These are phyloP conservation scores for Dacryopinax spathularia DNA, from an alignment of 768 basidiomycete genomes.

Conservation along the genomic window DNA sequence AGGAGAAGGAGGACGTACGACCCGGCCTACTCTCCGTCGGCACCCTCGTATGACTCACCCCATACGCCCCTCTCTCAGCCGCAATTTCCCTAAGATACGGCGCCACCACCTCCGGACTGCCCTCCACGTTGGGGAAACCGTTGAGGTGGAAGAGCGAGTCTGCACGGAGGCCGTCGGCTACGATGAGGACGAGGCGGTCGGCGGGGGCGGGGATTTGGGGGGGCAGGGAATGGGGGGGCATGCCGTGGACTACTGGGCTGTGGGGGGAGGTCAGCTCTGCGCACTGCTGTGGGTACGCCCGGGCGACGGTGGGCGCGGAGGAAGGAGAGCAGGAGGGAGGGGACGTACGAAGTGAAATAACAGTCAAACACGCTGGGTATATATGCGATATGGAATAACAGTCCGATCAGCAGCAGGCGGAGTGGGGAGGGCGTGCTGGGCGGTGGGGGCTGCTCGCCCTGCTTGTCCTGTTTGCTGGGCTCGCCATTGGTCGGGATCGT, in stretches of 20 bases:
- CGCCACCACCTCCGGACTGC: constrained; percentile 46
- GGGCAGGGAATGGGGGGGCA: constrained; percentile 34
- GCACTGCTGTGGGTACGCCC: background rate
- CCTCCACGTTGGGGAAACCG: constrained; percentile 39
- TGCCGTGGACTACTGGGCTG: constrained; percentile 66
- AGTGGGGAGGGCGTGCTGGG: background rate
- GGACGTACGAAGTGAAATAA: constrained; percentile 46
- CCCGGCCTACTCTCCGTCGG: constrained; percentile 82
- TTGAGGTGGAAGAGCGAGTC: constrained; percentile 59
- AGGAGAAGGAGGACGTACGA: constrained; percentile 32
- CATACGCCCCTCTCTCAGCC: constrained; percentile 57
- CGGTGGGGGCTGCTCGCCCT: no score
- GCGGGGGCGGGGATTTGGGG: background rate
- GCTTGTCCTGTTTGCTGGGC: no score
- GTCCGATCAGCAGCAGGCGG: constrained; percentile 39
- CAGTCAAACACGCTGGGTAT: constrained; percentile 48
- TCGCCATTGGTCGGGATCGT: no score
- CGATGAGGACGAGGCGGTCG: constrained; percentile 3
- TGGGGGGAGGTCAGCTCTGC: background rate
- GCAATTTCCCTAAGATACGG: constrained; percentile 59
- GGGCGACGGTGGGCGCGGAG: background rate
- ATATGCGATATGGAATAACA: constrained; percentile 61
- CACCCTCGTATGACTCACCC: constrained; percentile 71
- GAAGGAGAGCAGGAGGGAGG: background rate
- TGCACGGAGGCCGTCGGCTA: constrained; percentile 73